Evolutionary conservation across 176 grass and related monocot species (phyloP), one percentile per base, ranked within the genome.

Genomic region (Themeda triandra): DNA sequence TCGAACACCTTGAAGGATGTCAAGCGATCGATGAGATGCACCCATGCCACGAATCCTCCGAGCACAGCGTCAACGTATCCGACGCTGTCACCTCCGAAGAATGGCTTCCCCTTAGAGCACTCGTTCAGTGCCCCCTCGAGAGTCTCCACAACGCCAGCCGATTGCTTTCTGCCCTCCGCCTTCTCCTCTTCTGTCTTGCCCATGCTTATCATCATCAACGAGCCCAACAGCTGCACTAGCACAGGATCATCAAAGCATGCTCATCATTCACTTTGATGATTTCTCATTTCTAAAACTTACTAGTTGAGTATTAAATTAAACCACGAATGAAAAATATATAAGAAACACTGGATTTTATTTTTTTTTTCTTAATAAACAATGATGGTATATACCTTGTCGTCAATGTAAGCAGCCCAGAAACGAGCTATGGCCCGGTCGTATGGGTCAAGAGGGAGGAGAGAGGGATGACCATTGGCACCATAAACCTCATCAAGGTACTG

Each of bases 401-500:
- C 87, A 2, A 86, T 84, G 77, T 76, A 92, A 66, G 79, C 70
- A 3, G 87, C 70, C 91, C 84, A 92, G 40, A 92, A 92, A 14
- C 84, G 78, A 33, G 76, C 87, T 15, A 81, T 63, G 59, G 79
- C 84, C 2, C 87, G 84, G 25, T 89, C 83, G 32, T 87, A 71
- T 1, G 80, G 80, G 59, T 87, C 76, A 3, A 18, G 30, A 1
- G 84, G 84, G 18, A 92, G 63, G 25, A 92, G 59, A 40, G 83
- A 37, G 19, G 69, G 60, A 24, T 2, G 21, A 4, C 41, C 46
- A 48, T 8, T 80, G 45, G 17, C 49, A 23, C 17, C 13, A 53
- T 81, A 89, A 6, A 77, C 81, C 51, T 94, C 94, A 1, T 97
- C 91, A 2, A 97, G 42, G 82, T 97, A 97, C 87, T 97, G 77